Base-by-base conservation (phyloP, 2,329 filamentous ascomycete genomes). In the Fonsecaea monophora region DNA sequence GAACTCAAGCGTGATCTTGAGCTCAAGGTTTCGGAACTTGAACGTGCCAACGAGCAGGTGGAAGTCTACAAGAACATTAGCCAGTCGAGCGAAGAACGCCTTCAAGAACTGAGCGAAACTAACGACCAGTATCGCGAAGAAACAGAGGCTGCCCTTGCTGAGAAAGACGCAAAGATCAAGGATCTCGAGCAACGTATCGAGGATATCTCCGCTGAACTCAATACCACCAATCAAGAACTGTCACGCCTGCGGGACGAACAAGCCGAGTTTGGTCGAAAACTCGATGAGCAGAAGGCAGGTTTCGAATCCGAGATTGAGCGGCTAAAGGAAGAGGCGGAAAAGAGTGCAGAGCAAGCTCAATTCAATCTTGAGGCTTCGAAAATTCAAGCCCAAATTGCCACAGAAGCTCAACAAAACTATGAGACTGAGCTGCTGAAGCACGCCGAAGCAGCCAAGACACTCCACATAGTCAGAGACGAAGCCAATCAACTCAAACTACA, bases 401-500 rank as follows among this genome's bases (percentile, higher is more conserved):
- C 92, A 61, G 91, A 92, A 77, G 93, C 95, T 3, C 95, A 99
- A 77, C 90, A 96, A 75, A 94, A 95, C 72, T 99, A 99, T 76
- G 96, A 99, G 78, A 89, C 89, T 69, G 95, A 99, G 77, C 85
- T 99, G 10, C 87, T 97, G 74, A 97, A 95, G 81, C 95, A 99
- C 79, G 94, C 94, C 1, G 92, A 97, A 71, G 95, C 94, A n/a
- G 92, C 94, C 12, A 94, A 93, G 79, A 87, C 88, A 40, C 84
- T 97, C 13, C 92, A 96, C 72, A 85, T 85, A 61, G 83, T 97
- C 57, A 91, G 95, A 60, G 83, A 84, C 3, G 92, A 98, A 71
- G 87, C 91, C 78, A 95, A 96, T 74, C 84, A 92, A 72, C 80
- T 98, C 68, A 94, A 92, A 80, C 90, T 91, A 0, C 87, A 96